phyloP scores from a whole-genome alignment of 2,329 filamentous ascomycete genomes.

The Diaporthe australafricana region DNA sequence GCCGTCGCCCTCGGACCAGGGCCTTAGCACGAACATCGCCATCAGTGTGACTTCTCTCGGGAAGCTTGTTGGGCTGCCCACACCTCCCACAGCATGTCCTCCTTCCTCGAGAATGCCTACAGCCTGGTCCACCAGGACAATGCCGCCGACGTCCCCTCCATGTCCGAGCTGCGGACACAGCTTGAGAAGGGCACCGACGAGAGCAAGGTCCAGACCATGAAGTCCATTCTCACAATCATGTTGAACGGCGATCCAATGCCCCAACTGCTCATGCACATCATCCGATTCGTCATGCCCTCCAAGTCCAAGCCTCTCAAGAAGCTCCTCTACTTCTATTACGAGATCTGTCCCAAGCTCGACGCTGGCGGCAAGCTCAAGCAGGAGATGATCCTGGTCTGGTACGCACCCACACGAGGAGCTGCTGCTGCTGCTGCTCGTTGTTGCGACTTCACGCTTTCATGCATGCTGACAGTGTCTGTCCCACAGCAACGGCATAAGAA shows the following conservation, averaged over 20 bases:
- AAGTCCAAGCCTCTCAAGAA: conserved; percentile 98
- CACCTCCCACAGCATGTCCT: conserved; percentile 77
- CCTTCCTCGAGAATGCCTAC: conserved; percentile 94
- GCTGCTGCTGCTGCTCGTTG: not conserved
- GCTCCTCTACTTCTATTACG: conserved; percentile 98
- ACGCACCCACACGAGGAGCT: conserved; percentile 44
- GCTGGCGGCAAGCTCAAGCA: conserved; percentile 94
- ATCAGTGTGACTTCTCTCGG: conserved; percentile 29
- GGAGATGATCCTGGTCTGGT: conserved; percentile 99
- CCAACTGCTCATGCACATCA: conserved; percentile 98
- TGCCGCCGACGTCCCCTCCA: conserved; percentile 87
- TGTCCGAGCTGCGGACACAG: conserved; percentile 92
- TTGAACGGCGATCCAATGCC: conserved; percentile 97
- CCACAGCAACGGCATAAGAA: conserved; percentile 92
- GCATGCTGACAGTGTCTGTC: conserved; percentile 42
- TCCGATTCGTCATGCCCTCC: conserved; percentile 99
- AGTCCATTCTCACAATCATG: conserved; percentile 96
- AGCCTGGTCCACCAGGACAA: conserved; percentile 99
- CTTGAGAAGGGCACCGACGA: conserved; percentile 95
- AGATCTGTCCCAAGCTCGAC: conserved; percentile 97
- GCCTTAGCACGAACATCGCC: not conserved
- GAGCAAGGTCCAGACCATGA: conserved; percentile 94
- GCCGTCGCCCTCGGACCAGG: conserved; percentile 9
- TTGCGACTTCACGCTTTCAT: not conserved
- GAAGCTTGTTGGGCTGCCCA: conserved; percentile 35